phyloP scores from a whole-genome alignment of 495 filamentous ascomycete genomes.

The Articulospora tetracladia region DNA sequence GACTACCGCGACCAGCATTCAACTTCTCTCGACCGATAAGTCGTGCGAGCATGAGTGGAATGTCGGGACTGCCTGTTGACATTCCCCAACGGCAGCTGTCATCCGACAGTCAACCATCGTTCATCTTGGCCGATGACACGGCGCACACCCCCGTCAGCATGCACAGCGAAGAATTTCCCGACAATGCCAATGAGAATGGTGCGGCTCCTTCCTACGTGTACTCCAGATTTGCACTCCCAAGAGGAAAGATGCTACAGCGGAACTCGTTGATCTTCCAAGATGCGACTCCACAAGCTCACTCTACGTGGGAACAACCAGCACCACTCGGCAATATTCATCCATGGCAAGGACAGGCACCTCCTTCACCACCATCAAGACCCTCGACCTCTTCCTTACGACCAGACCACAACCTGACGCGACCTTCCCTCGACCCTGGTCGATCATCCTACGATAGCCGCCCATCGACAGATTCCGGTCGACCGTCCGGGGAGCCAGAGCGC shows the following conservation, averaged over 20 bases:
- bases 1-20: constrained; percentile 68
- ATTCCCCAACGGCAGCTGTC: constrained; percentile 46
- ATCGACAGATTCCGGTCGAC: constrained; percentile 36
- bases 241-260: constrained; percentile 71
- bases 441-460: constrained; percentile 14
- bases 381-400: constrained; percentile 31
- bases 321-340: constrained; percentile 52
- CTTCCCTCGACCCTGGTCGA: constrained; percentile 15
- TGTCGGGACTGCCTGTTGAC: constrained; percentile 37
- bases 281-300: constrained; percentile 25
- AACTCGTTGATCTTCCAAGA: constrained; percentile 65
- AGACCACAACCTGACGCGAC: constrained; percentile 30
- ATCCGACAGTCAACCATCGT: constrained; percentile 59
- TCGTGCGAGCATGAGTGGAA: constrained; percentile 65
- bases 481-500: constrained; percentile 20
- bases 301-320: constrained; percentile 40
- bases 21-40: constrained; percentile 94
- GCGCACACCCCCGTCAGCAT: constrained; percentile 62
- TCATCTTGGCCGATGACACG: constrained; percentile 54
- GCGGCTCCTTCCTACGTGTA: constrained; percentile 76
- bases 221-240: constrained; percentile 75
- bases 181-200: constrained; percentile 34
- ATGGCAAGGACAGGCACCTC: constrained; percentile 40
- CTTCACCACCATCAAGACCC: constrained; percentile 43
- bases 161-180: constrained; percentile 54